A percentile compares a stretch with the other conserved stretches of the same genome.
phyloP scores from a whole-genome alignment of 176 grass and related monocot species.

The Oryza officinalis region DNA sequence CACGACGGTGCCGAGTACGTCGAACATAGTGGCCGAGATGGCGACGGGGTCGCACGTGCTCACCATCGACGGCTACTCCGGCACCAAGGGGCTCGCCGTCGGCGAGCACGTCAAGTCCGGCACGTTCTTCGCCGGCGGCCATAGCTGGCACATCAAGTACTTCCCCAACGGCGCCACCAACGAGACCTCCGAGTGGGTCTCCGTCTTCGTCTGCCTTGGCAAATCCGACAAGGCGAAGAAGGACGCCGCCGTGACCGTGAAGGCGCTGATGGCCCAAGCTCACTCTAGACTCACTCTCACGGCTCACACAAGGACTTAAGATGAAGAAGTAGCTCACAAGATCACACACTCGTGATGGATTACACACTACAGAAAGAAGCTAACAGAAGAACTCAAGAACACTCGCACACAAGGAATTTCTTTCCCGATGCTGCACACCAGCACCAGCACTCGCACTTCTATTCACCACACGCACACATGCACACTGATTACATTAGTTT shows the following conservation, averaged over 20 bases:
- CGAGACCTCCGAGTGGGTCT: background rate
- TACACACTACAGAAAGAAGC: too few species aligned
- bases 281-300: too few species aligned
- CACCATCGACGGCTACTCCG: slow-evolving; percentile 27
- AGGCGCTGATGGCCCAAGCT: too few species aligned
- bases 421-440: too few species aligned
- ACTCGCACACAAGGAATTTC: too few species aligned
- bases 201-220: background rate
- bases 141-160: slow-evolving; percentile 25
- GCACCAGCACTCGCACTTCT: too few species aligned
- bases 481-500: too few species aligned
- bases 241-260: background rate
- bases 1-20: background rate
- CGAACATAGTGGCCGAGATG: background rate
- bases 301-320: too few species aligned
- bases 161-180: slow-evolving; percentile 1
- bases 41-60: slow-evolving; percentile 22
- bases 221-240: background rate
- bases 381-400: too few species aligned
- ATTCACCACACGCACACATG: too few species aligned
- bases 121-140: slow-evolving; percentile 13
- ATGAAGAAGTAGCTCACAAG: too few species aligned
- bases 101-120: background rate
- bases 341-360: too few species aligned
- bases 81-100: background rate